These are phyloP conservation scores for Vicia villosa DNA, from an alignment of 306 rosid genomes.

Conservation along the genomic window DNA sequence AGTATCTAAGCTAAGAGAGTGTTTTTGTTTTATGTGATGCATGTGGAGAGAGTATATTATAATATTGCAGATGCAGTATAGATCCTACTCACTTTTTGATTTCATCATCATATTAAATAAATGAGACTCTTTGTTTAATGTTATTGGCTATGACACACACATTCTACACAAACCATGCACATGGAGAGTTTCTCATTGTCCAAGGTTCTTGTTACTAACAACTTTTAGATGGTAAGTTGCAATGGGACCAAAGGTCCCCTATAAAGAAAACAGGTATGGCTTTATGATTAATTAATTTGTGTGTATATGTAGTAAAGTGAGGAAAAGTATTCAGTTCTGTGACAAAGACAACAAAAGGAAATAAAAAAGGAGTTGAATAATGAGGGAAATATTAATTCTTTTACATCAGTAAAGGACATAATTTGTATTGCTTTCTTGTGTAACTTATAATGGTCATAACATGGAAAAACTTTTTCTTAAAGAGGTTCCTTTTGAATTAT, in stretches of 20 bases:
- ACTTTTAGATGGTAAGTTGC: conserved; percentile 18
- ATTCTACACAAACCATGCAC: conserved; percentile 35
- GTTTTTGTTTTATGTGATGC: conserved; percentile 28
- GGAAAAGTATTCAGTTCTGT: neutral
- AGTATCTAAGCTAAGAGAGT: conserved; percentile 22
- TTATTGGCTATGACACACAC: conserved; percentile 15
- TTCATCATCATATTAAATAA: conserved; percentile 13
- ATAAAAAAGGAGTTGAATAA: neutral
- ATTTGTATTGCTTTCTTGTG: neutral
- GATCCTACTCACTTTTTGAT: conserved; percentile 32
- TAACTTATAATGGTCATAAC: too few species aligned
- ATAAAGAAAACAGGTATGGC: conserved; percentile 6
- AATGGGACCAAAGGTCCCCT: neutral
- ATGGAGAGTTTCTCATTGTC: conserved; percentile 36
- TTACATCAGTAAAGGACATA: neutral
- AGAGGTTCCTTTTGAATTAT: too few species aligned
- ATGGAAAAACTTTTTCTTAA: too few species aligned
- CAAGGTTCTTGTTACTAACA: neutral
- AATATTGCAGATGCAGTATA: conserved; percentile 9
- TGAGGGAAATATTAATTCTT: neutral
- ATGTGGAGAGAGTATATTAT: conserved; percentile 38
- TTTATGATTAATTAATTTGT: neutral
- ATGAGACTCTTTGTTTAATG: conserved; percentile 24
- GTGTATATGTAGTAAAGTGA: neutral
- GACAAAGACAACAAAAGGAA: conserved; percentile 7